Evolutionary conservation across 768 basidiomycete species (phyloP).

Genomic region (Boletus fagicola): DNA sequence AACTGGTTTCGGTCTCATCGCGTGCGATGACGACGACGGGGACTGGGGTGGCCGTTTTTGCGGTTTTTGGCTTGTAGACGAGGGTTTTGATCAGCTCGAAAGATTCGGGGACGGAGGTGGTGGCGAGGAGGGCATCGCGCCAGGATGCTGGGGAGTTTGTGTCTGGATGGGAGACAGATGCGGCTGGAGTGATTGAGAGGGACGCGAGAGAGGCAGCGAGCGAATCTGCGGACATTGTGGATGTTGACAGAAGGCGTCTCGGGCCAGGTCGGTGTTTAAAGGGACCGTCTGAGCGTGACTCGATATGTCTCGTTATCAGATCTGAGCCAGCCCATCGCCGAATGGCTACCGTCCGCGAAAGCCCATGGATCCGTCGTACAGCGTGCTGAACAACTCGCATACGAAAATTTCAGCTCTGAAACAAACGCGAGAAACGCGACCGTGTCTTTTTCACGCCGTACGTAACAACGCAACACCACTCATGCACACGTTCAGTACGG

Average conservation of each 20-base stretch:
- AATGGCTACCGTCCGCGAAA: conserved; percentile 14
- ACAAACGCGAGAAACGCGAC: conserved; percentile 10
- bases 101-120: conserved; percentile 47
- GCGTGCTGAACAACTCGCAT: conserved; percentile 30
- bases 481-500: conserved; percentile 29
- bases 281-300: conserved; percentile 25
- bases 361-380: conserved; percentile 26
- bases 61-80: conserved; percentile 95
- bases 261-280: conserved; percentile 14
- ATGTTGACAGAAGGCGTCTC: conserved; percentile 9
- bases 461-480: conserved; percentile 7
- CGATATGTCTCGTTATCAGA: conserved; percentile 27
- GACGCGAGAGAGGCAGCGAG: conserved; percentile 43
- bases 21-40: conserved; percentile 86
- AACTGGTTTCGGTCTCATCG: conserved; percentile 82
- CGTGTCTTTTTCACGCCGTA: conserved; percentile 18
- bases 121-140: conserved; percentile 65
- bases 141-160: conserved; percentile 73
- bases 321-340: conserved; percentile 9
- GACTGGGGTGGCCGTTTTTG: conserved; percentile 80
- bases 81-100: conserved; percentile 84
- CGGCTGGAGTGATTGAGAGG: conserved; percentile 55
- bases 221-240: conserved; percentile 38
- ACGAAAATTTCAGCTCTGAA: conserved; percentile 16
- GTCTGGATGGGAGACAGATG: conserved; percentile 53